Conservation (phyloP, 345 rosid species). For the Bruguiera sexangula region DNA sequence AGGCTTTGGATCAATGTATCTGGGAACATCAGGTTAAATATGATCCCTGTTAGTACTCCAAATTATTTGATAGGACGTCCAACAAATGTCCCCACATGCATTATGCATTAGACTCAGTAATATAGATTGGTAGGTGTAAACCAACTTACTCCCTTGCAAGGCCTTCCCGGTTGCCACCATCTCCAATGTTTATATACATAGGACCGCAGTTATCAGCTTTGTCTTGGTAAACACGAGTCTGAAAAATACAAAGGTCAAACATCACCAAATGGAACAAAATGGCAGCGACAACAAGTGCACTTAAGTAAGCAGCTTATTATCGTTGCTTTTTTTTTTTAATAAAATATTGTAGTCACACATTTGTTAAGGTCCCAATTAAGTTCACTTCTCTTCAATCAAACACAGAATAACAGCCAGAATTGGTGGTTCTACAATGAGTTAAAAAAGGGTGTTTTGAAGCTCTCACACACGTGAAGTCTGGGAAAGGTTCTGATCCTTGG, state of each 20-base stretch:
- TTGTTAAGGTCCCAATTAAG: no score
- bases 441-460: no score
- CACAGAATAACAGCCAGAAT: no score
- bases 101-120: not conserved
- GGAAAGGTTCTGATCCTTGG: no score
- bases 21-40: conserved; percentile 8
- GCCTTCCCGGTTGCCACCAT: conserved; percentile 82
- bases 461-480: no score
- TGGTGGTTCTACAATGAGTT: no score
- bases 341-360: no score
- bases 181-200: conserved; percentile 63
- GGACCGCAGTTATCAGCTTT: conserved; percentile 56
- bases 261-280: not conserved
- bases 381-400: no score
- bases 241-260: not conserved
- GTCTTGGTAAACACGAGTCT: conserved; percentile 64
- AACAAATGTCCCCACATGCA: not conserved
- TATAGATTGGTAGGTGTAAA: not conserved
- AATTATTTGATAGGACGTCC: not conserved
- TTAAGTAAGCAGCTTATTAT: not conserved
- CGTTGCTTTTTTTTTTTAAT: not conserved
- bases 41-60: not conserved
- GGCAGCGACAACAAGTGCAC: not conserved
- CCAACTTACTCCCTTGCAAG: conserved; percentile 49
- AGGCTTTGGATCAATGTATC: conserved; percentile 45